Evolutionary conservation across 1,139 yeast species (phyloP).

Genomic region (Nakaseomyces sp.): DNA sequence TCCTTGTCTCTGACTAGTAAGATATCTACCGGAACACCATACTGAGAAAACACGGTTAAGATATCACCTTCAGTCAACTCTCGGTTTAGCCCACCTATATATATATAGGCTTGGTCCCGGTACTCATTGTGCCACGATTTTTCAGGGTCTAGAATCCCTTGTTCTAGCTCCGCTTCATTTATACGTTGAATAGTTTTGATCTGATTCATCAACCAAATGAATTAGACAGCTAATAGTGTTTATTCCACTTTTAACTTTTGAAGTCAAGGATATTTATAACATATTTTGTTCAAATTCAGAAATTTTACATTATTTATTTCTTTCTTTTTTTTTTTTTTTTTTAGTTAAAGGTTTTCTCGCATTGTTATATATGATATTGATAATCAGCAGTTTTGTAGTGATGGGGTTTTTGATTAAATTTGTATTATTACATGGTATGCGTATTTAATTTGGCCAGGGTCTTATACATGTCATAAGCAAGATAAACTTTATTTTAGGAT

Average conservation of each 20-base stretch:
- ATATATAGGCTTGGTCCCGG: slow-evolving; percentile 56
- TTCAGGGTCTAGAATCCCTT: slow-evolving; percentile 43
- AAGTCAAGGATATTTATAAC: too few species aligned
- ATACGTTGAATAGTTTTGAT: slow-evolving; percentile 45
- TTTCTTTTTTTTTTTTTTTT: background rate
- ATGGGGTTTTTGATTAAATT: too few species aligned
- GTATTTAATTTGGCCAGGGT: background rate
- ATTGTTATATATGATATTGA: too few species aligned
- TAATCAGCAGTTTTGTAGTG: too few species aligned
- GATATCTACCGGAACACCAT: slow-evolving; percentile 76
- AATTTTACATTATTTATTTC: too few species aligned
- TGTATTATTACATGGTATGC: background rate
- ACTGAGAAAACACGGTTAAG: slow-evolving; percentile 75
- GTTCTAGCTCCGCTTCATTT: slow-evolving; percentile 58
- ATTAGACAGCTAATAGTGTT: background rate
- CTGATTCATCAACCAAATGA: slow-evolving; percentile 19
- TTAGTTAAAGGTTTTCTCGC: too few species aligned
- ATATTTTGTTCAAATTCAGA: too few species aligned
- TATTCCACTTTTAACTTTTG: too few species aligned
- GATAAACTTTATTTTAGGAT: too few species aligned
- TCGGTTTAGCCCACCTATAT: slow-evolving; percentile 63
- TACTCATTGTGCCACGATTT: slow-evolving; percentile 91
- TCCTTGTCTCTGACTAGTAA: slow-evolving; percentile 61
- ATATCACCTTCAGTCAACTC: slow-evolving; percentile 68
- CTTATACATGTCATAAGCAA: background rate